Conservation (phyloP, 768 basidiomycete genomes). For the Clitopilus passeckerianus region DNA sequence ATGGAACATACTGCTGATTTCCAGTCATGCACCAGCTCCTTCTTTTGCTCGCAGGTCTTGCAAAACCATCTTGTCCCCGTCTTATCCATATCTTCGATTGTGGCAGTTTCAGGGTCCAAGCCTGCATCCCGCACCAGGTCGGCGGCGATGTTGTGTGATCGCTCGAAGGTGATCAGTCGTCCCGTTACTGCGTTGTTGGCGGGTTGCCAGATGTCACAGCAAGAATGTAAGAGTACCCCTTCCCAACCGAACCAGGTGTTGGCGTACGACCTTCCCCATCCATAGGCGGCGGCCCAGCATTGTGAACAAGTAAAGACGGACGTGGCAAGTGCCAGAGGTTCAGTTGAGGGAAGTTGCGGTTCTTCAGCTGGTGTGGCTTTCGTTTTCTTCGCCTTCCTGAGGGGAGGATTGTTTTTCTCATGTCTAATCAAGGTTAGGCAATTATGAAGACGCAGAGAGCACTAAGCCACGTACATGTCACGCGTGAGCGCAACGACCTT, state of each 20-base stretch:
- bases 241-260: background rate
- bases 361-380: background rate
- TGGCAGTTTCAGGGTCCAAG: constrained; percentile 3
- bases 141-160: constrained; percentile 1
- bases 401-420: background rate
- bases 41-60: background rate
- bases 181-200: too few relatives aligned
- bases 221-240: constrained; percentile 8
- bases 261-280: background rate
- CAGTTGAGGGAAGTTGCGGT: background rate
- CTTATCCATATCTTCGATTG: constrained; percentile 7
- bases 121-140: constrained; percentile 3
- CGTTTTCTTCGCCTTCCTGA: background rate
- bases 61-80: constrained; percentile 3
- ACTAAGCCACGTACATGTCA: background rate
- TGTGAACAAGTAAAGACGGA: background rate
- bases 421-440: background rate
- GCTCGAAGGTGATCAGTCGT: background rate
- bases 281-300: background rate
- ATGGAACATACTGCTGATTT: constrained; percentile 4
- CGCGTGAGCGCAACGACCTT: background rate
- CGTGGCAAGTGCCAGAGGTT: background rate
- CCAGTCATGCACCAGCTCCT: constrained; percentile 5
- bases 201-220: background rate
- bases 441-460: background rate